Base-by-base conservation (phyloP, 2,329 filamentous ascomycete genomes). In the Chrysosporium queenslandicum region DNA sequence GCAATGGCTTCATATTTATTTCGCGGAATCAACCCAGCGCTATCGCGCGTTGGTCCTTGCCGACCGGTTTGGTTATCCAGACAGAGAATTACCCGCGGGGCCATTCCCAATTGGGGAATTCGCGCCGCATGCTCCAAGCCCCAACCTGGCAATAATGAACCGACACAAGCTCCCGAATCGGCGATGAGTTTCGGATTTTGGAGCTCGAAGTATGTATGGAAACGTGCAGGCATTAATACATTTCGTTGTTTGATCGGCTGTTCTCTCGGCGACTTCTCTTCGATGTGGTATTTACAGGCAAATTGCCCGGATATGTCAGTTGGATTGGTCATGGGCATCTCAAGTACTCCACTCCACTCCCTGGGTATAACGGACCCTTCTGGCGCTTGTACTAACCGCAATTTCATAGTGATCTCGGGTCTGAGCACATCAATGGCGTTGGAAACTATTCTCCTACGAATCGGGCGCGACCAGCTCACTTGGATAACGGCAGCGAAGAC, bases 201-300 rank as follows among this genome's bases (percentile, higher is more conserved):
- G 70, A 55, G 58, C 2, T 67, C 61, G n/a, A 58, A 48, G 9
- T 53, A 61, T 9, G 62, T 67, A 0, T 80, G 77, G 77, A 68
- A 64, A 23, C 66, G 77, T n/a, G 74, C 77, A 0, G 65, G 67
- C 0, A 60, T 80, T 57, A 80, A 80, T 58, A 80, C 78, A 0
- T 60, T 77, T 2, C 74, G 77, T 5, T 81, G 78, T 54, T 68
- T 80, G 1, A 63, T 76, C 1, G 77, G 78, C 6, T 80, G 78
- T 57, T 79, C 77, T 0, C 39, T 67, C 0, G 77, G 77, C n/a
- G 77, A 80, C 59, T 80, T 80, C 55, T 71, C 75, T 1, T 70
- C 75, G 0, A 71, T 80, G 67, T 80, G 77, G 77, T 68, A 72
- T 29, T 66, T 81, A 0, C 77, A 80, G 53, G 64, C 72, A 0